Conservation (phyloP, 2,329 filamentous ascomycete genomes). For the Cytospora piceae region DNA sequence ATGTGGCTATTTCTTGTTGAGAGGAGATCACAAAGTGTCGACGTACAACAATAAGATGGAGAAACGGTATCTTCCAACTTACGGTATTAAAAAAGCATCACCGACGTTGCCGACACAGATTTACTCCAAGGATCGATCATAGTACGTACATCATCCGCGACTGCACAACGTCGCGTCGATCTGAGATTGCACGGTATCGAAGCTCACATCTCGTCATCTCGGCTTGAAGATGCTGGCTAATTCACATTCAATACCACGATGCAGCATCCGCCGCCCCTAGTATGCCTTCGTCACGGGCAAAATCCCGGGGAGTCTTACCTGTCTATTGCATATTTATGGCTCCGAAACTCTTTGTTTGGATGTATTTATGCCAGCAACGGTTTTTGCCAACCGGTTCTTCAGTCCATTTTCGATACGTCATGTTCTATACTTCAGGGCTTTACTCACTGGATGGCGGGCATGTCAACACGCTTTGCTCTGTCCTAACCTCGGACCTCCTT, state of each 20-base stretch:
- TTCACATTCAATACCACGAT: slow-evolving; percentile 10
- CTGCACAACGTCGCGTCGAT: neutral
- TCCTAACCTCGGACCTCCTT: neutral
- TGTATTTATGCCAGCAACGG: neutral
- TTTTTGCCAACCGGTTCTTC: neutral
- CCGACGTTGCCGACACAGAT: neutral
- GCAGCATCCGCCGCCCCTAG: slow-evolving; percentile 3
- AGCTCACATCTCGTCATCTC: neutral
- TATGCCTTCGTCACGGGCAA: neutral
- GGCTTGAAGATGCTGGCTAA: slow-evolving; percentile 18
- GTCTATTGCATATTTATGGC: neutral
- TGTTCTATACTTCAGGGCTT: neutral
- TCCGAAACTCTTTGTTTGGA: neutral
- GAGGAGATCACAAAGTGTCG: too few species aligned
- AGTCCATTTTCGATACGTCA: neutral
- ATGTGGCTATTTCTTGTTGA: neutral
- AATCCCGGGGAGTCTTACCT: neutral
- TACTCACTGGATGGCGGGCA: neutral
- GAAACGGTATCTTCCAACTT: neutral
- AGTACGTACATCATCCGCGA: neutral
- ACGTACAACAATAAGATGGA: neutral
- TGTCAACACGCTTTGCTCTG: neutral
- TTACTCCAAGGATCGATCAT: neutral
- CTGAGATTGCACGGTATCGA: slow-evolving; percentile 10
- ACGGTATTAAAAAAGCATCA: neutral